Conservation (phyloP, 2,329 filamentous ascomycete genomes). For the Trichoderma sp. region DNA sequence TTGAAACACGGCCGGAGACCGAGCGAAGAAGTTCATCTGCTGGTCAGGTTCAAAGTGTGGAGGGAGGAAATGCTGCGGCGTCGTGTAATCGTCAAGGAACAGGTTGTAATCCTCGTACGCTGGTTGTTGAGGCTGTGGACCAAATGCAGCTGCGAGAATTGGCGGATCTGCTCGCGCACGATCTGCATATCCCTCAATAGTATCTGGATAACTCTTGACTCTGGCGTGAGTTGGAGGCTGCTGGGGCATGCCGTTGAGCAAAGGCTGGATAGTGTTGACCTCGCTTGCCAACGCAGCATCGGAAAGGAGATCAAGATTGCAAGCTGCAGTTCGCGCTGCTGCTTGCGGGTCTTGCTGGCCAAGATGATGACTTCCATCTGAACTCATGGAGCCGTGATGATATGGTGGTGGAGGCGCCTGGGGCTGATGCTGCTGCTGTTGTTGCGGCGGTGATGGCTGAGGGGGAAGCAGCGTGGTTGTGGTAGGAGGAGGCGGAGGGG, state of each 20-base stretch:
- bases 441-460: slow-evolving; percentile 18
- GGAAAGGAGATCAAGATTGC: slow-evolving; percentile 60
- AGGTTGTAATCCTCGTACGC: slow-evolving; percentile 60
- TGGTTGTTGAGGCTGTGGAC: slow-evolving; percentile 33
- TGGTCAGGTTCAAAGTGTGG: slow-evolving; percentile 57
- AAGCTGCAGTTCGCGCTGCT: slow-evolving; percentile 48
- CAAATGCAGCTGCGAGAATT: slow-evolving; percentile 43
- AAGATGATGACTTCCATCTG: slow-evolving; percentile 40
- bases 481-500: slow-evolving; percentile 23
- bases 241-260: slow-evolving; percentile 49
- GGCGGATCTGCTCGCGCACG: slow-evolving; percentile 50
- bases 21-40: slow-evolving; percentile 54
- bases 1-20: slow-evolving; percentile 41
- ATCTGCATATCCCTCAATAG: slow-evolving; percentile 48
- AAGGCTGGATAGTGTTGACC: slow-evolving; percentile 53
- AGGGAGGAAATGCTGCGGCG: slow-evolving; percentile 57
- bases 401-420: slow-evolving; percentile 35
- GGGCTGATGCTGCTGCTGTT: slow-evolving; percentile 24
- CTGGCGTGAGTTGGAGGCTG: slow-evolving; percentile 43
- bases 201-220: slow-evolving; percentile 53
- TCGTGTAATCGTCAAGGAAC: slow-evolving; percentile 59
- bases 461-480: slow-evolving; percentile 20
- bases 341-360: slow-evolving; percentile 50
- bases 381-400: slow-evolving; percentile 43
- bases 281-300: slow-evolving; percentile 62